These are phyloP conservation scores for Leccinum fuscescens DNA, from an alignment of 1,284 basidiomycete species.

Conservation along the genomic window DNA sequence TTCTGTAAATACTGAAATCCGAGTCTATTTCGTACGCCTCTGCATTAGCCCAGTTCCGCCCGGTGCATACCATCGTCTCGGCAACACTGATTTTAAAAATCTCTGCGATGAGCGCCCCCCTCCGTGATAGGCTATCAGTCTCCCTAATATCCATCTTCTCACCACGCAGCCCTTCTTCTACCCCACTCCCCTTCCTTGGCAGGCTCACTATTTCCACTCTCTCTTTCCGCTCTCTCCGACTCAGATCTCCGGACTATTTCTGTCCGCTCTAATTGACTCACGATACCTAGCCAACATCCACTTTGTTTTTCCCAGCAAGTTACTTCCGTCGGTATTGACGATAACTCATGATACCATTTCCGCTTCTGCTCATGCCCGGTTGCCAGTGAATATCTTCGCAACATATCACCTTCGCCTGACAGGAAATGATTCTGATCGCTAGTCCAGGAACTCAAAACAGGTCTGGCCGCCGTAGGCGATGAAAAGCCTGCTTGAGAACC, in stretches of 20 bases:
- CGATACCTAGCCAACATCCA: neutral
- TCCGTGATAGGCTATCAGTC: slow-evolving; percentile 11
- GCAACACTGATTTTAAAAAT: neutral
- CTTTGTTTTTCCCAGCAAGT: neutral
- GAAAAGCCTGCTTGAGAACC: slow-evolving; percentile 11
- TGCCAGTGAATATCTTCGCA: neutral
- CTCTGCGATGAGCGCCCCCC: slow-evolving; percentile 1
- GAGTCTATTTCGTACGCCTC: neutral
- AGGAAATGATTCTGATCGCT: neutral
- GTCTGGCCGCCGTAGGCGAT: slow-evolving; percentile 11
- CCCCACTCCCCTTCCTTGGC: slow-evolving; percentile 11
- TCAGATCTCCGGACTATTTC: slow-evolving; percentile 15
- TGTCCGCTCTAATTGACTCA: slow-evolving; percentile 12
- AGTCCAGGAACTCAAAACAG: neutral
- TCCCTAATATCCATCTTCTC: slow-evolving; percentile 11
- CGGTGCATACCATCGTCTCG: slow-evolving; percentile 5
- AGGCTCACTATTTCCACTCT: slow-evolving; percentile 14
- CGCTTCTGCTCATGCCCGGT: neutral
- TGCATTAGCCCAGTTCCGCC: slow-evolving; percentile 18
- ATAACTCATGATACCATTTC: neutral
- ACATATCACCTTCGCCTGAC: neutral
- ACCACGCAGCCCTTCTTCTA: slow-evolving; percentile 15
- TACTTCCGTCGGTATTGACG: neutral
- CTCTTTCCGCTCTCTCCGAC: slow-evolving; percentile 16
- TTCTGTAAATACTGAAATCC: neutral